phyloP scores from a whole-genome alignment of 140 eudicot genomes.

The Erigeron philadelphicus region DNA sequence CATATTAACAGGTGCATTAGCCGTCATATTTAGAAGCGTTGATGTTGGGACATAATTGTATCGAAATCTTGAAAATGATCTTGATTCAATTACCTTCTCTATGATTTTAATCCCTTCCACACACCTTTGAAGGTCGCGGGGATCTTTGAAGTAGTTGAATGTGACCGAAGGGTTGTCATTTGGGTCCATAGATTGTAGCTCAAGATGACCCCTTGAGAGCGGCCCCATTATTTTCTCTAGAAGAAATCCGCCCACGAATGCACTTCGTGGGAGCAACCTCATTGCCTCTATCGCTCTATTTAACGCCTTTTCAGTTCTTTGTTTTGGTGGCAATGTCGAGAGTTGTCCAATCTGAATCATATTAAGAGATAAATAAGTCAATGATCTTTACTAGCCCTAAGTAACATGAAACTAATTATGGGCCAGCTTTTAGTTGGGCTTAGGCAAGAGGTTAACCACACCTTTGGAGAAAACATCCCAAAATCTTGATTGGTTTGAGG shows the following conservation, averaged over 20 bases:
- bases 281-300: slow-evolving; percentile 49
- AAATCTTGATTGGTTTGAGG: slow-evolving; percentile 32
- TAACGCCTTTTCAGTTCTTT: slow-evolving; percentile 66
- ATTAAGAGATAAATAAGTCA: too few species aligned
- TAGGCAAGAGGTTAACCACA: background rate
- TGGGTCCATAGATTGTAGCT: slow-evolving; percentile 48
- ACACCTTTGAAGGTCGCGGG: slow-evolving; percentile 61
- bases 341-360: slow-evolving; percentile 71
- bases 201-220: slow-evolving; percentile 64
- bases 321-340: slow-evolving; percentile 79
- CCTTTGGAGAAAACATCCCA: slow-evolving; percentile 83
- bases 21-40: slow-evolving; percentile 63
- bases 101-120: slow-evolving; percentile 66
- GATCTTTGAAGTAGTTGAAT: slow-evolving; percentile 75
- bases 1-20: slow-evolving; percentile 55
- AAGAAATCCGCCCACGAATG: slow-evolving; percentile 68
- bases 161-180: slow-evolving; percentile 67
- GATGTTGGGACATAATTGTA: slow-evolving; percentile 34
- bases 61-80: slow-evolving; percentile 55
- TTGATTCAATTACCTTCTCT: slow-evolving; percentile 49
- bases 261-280: slow-evolving; percentile 47
- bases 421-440: background rate
- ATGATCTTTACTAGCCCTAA: too few species aligned
- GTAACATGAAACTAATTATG: background rate
- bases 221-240: slow-evolving; percentile 80